These are phyloP conservation scores for Lanmaoa pseudosensibilis DNA, from an alignment of 768 basidiomycete genomes.

Conservation along the genomic window DNA sequence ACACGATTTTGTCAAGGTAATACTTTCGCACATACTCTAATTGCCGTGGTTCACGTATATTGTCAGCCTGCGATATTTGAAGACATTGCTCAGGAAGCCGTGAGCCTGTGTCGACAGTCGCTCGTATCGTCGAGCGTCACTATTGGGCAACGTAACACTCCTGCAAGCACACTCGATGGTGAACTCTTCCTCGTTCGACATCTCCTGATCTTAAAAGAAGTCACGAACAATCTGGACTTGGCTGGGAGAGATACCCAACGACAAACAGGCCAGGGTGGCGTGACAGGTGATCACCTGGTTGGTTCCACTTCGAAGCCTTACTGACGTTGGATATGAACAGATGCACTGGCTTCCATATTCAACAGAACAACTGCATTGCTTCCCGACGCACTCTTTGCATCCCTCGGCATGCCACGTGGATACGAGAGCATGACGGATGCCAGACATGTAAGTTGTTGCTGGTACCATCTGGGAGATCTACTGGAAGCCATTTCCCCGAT, in stretches of 20 bases:
- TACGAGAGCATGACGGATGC: constrained; percentile 69
- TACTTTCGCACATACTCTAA: constrained; percentile 12
- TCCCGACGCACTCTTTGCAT: constrained; percentile 68
- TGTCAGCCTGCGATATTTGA: constrained; percentile 89
- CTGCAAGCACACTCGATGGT: constrained; percentile 58
- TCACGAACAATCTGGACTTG: constrained; percentile 73
- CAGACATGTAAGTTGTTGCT: constrained; percentile 53
- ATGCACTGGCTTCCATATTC: constrained; percentile 33
- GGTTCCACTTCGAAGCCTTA: neutral
- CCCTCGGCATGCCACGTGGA: constrained; percentile 61
- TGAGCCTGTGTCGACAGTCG: constrained; percentile 79
- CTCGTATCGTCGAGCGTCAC: constrained; percentile 70
- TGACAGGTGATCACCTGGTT: constrained; percentile 50
- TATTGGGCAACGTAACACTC: constrained; percentile 51
- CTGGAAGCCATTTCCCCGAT: neutral
- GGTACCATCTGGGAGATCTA: neutral
- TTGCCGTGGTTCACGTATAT: constrained; percentile 1
- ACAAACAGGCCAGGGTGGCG: constrained; percentile 46
- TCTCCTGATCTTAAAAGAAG: constrained; percentile 88
- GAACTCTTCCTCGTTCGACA: constrained; percentile 89
- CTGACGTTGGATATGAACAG: constrained; percentile 18
- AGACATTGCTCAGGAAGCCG: constrained; percentile 93
- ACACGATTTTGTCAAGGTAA: constrained; percentile 88
- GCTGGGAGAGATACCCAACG: constrained; percentile 47
- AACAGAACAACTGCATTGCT: constrained; percentile 42